Base-by-base conservation (phyloP, 306 rosid species). In the Lupinus albus region DNA sequence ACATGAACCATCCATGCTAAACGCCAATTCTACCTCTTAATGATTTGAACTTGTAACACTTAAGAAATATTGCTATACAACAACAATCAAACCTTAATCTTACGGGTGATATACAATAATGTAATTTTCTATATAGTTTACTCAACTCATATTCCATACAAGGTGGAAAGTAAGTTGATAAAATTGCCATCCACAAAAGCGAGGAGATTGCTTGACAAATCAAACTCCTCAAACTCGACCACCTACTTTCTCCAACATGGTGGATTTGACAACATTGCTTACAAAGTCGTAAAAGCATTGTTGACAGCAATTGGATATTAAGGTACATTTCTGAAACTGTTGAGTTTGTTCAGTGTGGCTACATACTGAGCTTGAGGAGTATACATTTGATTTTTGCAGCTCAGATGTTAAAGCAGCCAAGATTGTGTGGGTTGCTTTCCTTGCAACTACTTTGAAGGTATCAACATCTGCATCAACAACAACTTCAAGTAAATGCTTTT, bases 341-440 rank as follows among this genome's bases (percentile, higher is more conserved):
- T 14, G 57, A 50, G 39, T 48, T 25, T 66, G 73, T 35, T 70
- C 67, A 1, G 51, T 2, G 76, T 91, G 96, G 69, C 68, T 54
- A 66, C 97, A 88, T 8, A 68, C 67, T 17, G 81, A 61, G 64
- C 51, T 76, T 10, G 85, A 61, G 47, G 67, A 36, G 68, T 15
- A 7, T 36, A 56, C 12, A 5, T 55, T 54, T 28, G 70, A 52
- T 66, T 59, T 76, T 13, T 61, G 76, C 30, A 25, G 87, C 68
- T 82, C 82, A 6, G 83, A 74, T 70, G 57, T 81, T 77, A 94
- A 83, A 6, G 84, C 83, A 70, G 86, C 96, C 80, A 85, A 71
- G 58, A 88, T 81, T 21, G 88, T 73, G 75, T 88, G 96, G 0
- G 94, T 88, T 21, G 94, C 84, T 51, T 71, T 61, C 84, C 91